Conservation (phyloP, 805 yeast species). For the Nakazawaea siamensis region DNA sequence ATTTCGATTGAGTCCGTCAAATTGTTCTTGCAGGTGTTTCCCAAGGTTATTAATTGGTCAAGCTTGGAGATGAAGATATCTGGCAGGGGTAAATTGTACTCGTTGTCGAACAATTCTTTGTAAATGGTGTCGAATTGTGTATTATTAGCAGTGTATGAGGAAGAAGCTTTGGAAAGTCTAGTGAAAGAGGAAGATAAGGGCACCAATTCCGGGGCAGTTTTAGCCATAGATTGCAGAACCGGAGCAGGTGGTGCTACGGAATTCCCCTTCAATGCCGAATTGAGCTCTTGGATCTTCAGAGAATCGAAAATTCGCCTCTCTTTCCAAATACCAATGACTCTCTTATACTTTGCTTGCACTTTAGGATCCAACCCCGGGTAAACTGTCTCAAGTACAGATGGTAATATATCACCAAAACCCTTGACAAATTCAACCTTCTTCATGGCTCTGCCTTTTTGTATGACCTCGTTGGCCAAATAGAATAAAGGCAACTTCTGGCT, state of each 20-base stretch:
- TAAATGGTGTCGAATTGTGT: constrained; percentile 17
- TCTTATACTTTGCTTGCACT: constrained; percentile 32
- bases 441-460: constrained; percentile 67
- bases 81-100: constrained; percentile 23
- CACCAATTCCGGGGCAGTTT: constrained; percentile 18
- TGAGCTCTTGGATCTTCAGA: neutral
- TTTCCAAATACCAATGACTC: constrained; percentile 51
- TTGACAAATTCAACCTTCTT: constrained; percentile 48
- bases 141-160: constrained; percentile 14
- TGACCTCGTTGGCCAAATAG: constrained; percentile 73
- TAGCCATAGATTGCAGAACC: constrained; percentile 5
- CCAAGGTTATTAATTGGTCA: constrained; percentile 12
- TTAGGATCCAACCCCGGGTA: constrained; percentile 23
- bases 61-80: constrained; percentile 18
- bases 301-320: constrained; percentile 39
- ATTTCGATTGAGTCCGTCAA: constrained; percentile 13
- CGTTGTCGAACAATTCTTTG: constrained; percentile 18
- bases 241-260: neutral
- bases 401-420: constrained; percentile 46
- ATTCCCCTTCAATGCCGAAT: neutral
- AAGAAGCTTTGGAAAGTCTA: constrained; percentile 15
- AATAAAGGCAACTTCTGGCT: constrained; percentile 43
- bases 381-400: constrained; percentile 27
- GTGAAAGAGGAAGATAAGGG: constrained; percentile 17
- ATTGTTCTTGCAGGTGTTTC: constrained; percentile 10